These are phyloP conservation scores for Dothiorella sarmentorum DNA, from an alignment of 2,329 filamentous ascomycete species.

Conservation along the genomic window DNA sequence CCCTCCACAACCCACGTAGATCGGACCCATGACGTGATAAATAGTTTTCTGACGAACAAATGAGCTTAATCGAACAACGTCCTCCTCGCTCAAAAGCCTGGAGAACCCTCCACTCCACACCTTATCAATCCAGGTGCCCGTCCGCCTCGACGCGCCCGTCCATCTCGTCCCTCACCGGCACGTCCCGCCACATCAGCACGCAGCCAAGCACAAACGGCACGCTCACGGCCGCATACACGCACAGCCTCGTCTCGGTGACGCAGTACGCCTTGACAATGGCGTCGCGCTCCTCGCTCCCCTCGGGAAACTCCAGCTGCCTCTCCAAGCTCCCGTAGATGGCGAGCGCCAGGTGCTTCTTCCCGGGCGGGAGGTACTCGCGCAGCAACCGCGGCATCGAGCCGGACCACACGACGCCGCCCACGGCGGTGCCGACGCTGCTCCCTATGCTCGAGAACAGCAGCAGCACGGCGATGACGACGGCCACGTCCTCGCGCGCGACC, in stretches of 20 bases:
- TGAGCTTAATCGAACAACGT: background rate
- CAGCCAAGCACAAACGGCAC: slow-evolving; percentile 20
- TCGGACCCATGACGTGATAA: background rate
- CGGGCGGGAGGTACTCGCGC: slow-evolving; percentile 43
- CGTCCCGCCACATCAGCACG: slow-evolving; percentile 1
- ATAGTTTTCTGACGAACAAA: background rate
- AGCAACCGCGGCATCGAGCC: slow-evolving; percentile 52
- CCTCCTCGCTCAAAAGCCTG: too few species aligned
- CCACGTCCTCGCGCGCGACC: slow-evolving; percentile 54
- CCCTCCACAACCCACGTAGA: background rate
- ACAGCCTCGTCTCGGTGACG: slow-evolving; percentile 33
- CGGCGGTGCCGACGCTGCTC: slow-evolving; percentile 38
- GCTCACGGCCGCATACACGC: slow-evolving; percentile 32
- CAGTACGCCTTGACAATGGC: slow-evolving; percentile 32
- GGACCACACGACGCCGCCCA: slow-evolving; percentile 62
- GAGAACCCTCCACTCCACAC: too few species aligned
- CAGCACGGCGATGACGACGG: slow-evolving; percentile 59
- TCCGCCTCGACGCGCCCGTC: background rate
- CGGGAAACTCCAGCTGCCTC: slow-evolving; percentile 51
- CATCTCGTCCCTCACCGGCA: slow-evolving; percentile 5
- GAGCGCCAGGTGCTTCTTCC: slow-evolving; percentile 32
- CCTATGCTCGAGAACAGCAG: slow-evolving; percentile 57
- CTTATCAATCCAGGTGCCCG: background rate
- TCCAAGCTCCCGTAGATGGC: slow-evolving; percentile 52
- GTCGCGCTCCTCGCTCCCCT: slow-evolving; percentile 48